Evolutionary conservation across 1,284 basidiomycete species (phyloP).

Genomic region (Ceratobasidium sp.): DNA sequence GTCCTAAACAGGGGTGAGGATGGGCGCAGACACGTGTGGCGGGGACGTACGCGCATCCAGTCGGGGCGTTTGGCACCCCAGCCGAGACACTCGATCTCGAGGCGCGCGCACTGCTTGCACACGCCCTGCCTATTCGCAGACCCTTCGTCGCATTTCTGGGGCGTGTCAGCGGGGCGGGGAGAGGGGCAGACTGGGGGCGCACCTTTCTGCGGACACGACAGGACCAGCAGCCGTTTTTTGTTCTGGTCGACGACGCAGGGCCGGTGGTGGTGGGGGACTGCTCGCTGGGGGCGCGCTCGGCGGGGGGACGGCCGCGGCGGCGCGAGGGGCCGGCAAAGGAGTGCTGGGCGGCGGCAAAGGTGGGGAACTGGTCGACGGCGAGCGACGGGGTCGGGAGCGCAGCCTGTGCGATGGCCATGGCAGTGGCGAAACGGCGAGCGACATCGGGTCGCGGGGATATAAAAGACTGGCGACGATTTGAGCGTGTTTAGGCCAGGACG

Average conservation of each 20-base stretch:
- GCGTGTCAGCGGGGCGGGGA: neutral
- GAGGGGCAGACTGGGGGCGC: neutral
- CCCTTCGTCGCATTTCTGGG: constrained; percentile 47
- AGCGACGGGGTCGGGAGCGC: too few relatives aligned
- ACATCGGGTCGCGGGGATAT: neutral
- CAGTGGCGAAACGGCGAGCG: neutral
- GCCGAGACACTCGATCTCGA: constrained; percentile 84
- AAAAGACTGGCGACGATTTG: neutral
- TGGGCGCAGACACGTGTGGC: neutral
- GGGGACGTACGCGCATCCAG: constrained; percentile 27
- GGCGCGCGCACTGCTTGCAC: constrained; percentile 79
- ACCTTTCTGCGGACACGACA: constrained; percentile 32
- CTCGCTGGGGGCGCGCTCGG: neutral
- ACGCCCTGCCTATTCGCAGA: constrained; percentile 58
- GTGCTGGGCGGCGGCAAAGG: constrained; percentile 4
- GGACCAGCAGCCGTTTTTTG: constrained; percentile 38
- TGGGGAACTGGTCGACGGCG: neutral
- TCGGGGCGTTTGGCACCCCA: constrained; percentile 76
- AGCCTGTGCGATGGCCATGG: neutral
- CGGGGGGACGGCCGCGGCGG: constrained; percentile 20
- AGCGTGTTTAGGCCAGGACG: neutral
- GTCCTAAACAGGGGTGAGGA: constrained; percentile 34
- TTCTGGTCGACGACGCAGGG: constrained; percentile 18
- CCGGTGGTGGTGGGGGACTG: neutral
- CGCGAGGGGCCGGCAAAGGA: constrained; percentile 18